phyloP scores from a whole-genome alignment of 495 filamentous ascomycete genomes.

The Penicillium antarcticum region DNA sequence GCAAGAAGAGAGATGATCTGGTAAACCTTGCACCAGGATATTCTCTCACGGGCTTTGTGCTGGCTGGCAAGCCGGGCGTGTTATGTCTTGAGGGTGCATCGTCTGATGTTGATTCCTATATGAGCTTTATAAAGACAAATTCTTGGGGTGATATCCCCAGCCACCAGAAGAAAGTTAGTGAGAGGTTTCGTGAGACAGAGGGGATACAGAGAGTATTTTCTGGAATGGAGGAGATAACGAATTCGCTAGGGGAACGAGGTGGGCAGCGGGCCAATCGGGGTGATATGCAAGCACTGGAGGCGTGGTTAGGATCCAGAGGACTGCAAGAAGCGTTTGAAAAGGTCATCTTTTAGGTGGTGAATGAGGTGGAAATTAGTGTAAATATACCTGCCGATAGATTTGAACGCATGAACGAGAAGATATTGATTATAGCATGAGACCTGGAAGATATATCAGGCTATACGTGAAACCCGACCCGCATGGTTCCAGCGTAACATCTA shows the following conservation, averaged over 20 bases:
- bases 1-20: constrained; percentile 36
- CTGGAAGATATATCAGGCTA: too few species aligned
- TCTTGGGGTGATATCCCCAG: constrained; percentile 45
- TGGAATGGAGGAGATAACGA: constrained; percentile 41
- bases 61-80: constrained; percentile 40
- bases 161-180: constrained; percentile 43
- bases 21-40: constrained; percentile 35
- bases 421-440: too few species aligned
- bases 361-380: too few species aligned
- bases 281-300: constrained; percentile 46
- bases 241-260: constrained; percentile 34
- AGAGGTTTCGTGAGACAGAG: constrained; percentile 34
- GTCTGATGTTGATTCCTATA: constrained; percentile 34
- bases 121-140: constrained; percentile 43
- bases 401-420: too few species aligned
- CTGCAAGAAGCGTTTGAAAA: constrained; percentile 36
- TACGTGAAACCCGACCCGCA: too few species aligned
- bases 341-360: constrained; percentile 29
- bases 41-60: constrained; percentile 36
- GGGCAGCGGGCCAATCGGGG: constrained; percentile 40
- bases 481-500: too few species aligned
- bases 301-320: constrained; percentile 28
- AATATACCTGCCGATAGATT: too few species aligned
- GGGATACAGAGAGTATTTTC: constrained; percentile 28
- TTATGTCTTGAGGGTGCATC: constrained; percentile 37